Evolutionary conservation across 1,284 basidiomycete genomes (phyloP).

Genomic region (Salmacisia buchloeana): DNA sequence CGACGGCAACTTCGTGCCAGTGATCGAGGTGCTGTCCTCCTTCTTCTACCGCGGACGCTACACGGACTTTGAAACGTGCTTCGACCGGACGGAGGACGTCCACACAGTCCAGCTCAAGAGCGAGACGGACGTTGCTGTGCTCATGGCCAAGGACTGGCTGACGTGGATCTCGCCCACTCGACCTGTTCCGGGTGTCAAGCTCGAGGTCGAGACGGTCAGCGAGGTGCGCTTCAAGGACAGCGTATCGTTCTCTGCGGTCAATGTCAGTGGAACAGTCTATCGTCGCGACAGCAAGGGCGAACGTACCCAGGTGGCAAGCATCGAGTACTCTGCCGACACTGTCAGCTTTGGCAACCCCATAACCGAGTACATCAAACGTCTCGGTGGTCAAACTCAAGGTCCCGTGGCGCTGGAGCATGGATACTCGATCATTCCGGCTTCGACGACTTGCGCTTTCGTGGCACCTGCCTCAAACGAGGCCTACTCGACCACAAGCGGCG

Average conservation of each 20-base stretch:
- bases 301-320: conserved; percentile 34
- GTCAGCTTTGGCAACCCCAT: conserved; percentile 71
- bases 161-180: conserved; percentile 80
- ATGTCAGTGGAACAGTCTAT: conserved; percentile 63
- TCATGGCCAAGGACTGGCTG: conserved; percentile 97
- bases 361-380: conserved; percentile 82
- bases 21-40: conserved; percentile 87
- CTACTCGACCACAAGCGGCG: conserved; percentile 91
- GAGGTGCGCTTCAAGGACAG: conserved; percentile 87
- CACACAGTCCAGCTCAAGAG: conserved; percentile 72
- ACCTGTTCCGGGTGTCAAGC: conserved; percentile 65
- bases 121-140: conserved; percentile 78
- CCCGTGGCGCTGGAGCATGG: conserved; percentile 74
- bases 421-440: conserved; percentile 57
- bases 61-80: conserved; percentile 88
- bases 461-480: conserved; percentile 76
- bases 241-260: conserved; percentile 72
- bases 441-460: conserved; percentile 30
- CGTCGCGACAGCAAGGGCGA: conserved; percentile 42
- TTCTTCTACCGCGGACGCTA: conserved; percentile 97
- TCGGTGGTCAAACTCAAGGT: conserved; percentile 72
- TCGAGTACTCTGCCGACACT: conserved; percentile 37
- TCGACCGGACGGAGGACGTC: conserved; percentile 76
- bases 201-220: conserved; percentile 83
- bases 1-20: conserved; percentile 74